These are phyloP conservation scores for Xylaria sp. DNA, from an alignment of 2,329 filamentous ascomycete genomes.

Conservation along the genomic window DNA sequence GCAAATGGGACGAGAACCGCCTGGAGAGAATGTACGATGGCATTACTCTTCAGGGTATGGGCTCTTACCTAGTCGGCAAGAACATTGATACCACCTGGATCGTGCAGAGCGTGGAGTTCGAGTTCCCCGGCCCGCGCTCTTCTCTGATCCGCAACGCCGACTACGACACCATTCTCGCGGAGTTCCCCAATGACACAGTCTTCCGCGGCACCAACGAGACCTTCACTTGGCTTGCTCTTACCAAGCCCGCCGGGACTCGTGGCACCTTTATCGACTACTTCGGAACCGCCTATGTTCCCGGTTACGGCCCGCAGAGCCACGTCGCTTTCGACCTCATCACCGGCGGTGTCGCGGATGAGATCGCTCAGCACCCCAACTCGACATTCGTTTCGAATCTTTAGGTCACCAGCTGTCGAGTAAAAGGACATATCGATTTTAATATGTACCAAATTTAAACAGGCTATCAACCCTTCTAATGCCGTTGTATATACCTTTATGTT, in stretches of 20 bases:
- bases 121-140: conserved; percentile 36
- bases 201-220: conserved; percentile 39
- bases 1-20: conserved; percentile 20
- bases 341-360: neutral
- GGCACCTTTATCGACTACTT: conserved; percentile 32
- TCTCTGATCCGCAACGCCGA: conserved; percentile 25
- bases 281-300: conserved; percentile 22
- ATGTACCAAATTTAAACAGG: neutral
- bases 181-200: conserved; percentile 37
- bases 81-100: conserved; percentile 34
- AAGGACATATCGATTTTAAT: conserved; percentile 10
- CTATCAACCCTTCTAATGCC: conserved; percentile 11
- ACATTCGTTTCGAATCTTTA: conserved; percentile 25
- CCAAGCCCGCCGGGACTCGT: conserved; percentile 32
- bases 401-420: neutral
- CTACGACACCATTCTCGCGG: conserved; percentile 30
- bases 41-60: conserved; percentile 33
- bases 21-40: conserved; percentile 30
- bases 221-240: conserved; percentile 34
- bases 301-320: conserved; percentile 10
- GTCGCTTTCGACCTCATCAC: conserved; percentile 9
- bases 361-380: conserved; percentile 8
- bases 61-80: conserved; percentile 26
- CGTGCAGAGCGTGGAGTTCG: conserved; percentile 32
- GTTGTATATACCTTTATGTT: conserved; percentile 28